Percentiles rank a stretch among this genome's conserved stretches.
phyloP scores from a whole-genome alignment of 176 grass and related monocot species.

The Zoysia pacifica region DNA sequence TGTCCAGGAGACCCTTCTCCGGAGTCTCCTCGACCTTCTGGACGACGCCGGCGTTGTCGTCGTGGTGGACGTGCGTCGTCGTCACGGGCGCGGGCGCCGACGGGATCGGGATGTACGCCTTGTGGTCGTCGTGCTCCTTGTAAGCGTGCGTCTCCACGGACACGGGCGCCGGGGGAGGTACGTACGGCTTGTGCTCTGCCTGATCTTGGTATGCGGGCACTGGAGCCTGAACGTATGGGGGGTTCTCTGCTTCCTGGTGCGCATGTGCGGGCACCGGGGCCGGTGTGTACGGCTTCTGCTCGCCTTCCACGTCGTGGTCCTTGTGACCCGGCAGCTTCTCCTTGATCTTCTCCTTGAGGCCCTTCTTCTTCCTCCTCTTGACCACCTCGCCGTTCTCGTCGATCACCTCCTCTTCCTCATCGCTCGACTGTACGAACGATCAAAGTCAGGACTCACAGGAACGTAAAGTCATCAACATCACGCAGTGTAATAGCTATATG shows the following conservation, averaged over 20 bases:
- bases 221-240: background rate
- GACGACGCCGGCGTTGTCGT: slow-evolving; percentile 52
- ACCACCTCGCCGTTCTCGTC: slow-evolving; percentile 61
- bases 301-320: slow-evolving; percentile 36
- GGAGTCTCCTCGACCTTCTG: slow-evolving; percentile 63
- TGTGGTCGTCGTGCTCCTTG: slow-evolving; percentile 28
- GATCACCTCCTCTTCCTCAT: slow-evolving; percentile 76
- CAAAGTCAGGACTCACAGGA: background rate
- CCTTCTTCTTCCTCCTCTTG: slow-evolving; percentile 97
- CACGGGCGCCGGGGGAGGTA: background rate
- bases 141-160: background rate
- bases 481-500: too few species aligned
- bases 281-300: slow-evolving; percentile 28
- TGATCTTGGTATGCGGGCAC: background rate
- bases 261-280: background rate
- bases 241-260: background rate
- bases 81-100: background rate
- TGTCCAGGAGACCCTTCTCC: slow-evolving; percentile 90
- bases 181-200: slow-evolving; percentile 2
- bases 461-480: too few species aligned
- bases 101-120: background rate
- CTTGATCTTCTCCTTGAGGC: slow-evolving; percentile 87
- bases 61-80: slow-evolving; percentile 12
- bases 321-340: slow-evolving; percentile 69
- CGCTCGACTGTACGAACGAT: slow-evolving; percentile 60